phyloP scores from a whole-genome alignment of 73 alveolate genomes.

The Paramecium sonneborni region DNA sequence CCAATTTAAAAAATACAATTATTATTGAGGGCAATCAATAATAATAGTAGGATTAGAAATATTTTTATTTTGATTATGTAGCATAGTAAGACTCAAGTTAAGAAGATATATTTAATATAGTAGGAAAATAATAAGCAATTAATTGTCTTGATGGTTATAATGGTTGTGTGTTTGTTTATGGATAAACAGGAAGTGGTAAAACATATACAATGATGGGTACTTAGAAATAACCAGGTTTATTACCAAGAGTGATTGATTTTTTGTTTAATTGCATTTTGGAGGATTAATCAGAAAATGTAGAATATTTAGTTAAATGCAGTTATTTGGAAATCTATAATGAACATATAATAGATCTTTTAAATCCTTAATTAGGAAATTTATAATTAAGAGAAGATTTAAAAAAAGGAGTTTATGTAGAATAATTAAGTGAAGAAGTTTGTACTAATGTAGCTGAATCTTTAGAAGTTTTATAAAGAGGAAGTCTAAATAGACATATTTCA shows the following conservation, averaged over 20 bases:
- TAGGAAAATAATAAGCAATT: conserved; percentile 52
- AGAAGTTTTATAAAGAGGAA: conserved; percentile 88
- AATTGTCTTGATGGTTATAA: conserved; percentile 65
- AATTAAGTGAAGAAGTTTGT: conserved; percentile 84
- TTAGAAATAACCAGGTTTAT: conserved; percentile 47
- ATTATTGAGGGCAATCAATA: conserved; percentile 21
- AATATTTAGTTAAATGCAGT: conserved; percentile 85
- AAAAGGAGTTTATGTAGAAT: conserved; percentile 79
- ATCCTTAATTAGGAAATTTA: conserved; percentile 74
- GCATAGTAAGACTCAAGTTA: background rate
- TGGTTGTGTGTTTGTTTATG: conserved; percentile 83
- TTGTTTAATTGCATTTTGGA: conserved; percentile 41
- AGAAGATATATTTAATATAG: conserved; percentile 37
- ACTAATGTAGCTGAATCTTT: conserved; percentile 82
- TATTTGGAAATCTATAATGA: conserved; percentile 94
- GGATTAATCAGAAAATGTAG: conserved; percentile 68
- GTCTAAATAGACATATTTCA: conserved; percentile 88
- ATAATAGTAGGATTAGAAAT: conserved; percentile 13
- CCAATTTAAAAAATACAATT: conserved; percentile 37
- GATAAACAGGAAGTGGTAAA: conserved; percentile 85
- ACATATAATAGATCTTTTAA: conserved; percentile 90
- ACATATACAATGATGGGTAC: conserved; percentile 77
- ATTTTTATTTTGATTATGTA: conserved; percentile 45
- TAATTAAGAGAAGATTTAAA: conserved; percentile 83
- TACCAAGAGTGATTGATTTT: conserved; percentile 63